Percentiles rank a stretch among this genome's conserved stretches.
Conservation (phyloP, 2,329 filamentous ascomycete genomes). For the Harringtonia aguacate region DNA sequence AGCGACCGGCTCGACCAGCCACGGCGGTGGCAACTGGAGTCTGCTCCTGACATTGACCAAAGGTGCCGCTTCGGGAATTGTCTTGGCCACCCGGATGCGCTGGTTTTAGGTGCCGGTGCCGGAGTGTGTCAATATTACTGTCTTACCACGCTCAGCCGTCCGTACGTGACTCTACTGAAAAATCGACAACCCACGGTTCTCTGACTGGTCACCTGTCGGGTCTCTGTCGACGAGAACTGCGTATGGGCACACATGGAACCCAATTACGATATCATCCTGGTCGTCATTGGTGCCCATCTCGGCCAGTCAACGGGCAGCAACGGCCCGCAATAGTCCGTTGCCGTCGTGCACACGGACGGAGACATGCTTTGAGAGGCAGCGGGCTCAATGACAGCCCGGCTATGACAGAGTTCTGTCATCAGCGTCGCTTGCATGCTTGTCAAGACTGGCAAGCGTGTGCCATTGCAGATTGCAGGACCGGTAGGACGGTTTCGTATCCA, state of each 20-base stretch:
- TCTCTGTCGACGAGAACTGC: slow-evolving; percentile 27
- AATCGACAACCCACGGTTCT: slow-evolving; percentile 22
- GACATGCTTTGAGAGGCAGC: slow-evolving; percentile 14
- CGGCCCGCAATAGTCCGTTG: slow-evolving; percentile 15
- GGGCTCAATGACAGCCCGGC: slow-evolving; percentile 9
- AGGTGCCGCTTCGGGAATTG: no score
- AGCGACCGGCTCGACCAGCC: no score
- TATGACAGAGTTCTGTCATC: slow-evolving; percentile 24
- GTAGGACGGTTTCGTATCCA: slow-evolving; percentile 9
- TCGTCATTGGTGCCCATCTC: neutral
- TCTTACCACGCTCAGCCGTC: no score
- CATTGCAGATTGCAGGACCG: slow-evolving; percentile 20
- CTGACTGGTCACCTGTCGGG: slow-evolving; percentile 34
- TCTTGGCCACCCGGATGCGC: no score
- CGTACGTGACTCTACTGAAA: slow-evolving; percentile 5
- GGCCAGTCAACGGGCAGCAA: neutral
- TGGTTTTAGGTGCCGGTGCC: no score
- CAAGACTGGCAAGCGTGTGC: slow-evolving; percentile 16
- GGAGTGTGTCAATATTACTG: no score
- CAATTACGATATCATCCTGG: neutral
- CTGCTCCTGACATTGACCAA: no score
- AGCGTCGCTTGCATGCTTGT: slow-evolving; percentile 25
- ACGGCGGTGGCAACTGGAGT: no score
- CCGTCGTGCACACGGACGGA: slow-evolving; percentile 30
- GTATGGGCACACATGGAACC: slow-evolving; percentile 21